Evolutionary conservation across 495 filamentous ascomycete species (phyloP).

Genomic region (Annulohypoxylon maeteangense): DNA sequence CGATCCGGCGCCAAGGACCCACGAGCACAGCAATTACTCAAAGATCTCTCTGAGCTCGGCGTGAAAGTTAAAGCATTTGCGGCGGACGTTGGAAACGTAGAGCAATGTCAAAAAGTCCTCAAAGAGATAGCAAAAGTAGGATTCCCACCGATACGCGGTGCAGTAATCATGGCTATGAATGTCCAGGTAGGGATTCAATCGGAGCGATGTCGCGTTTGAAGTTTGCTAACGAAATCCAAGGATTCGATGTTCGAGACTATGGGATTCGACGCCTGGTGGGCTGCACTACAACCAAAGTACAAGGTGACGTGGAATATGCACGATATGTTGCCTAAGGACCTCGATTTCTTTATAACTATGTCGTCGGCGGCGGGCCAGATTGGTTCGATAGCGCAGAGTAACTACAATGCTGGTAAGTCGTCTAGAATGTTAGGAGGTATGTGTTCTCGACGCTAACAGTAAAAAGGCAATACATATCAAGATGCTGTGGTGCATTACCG

Average conservation of each 20-base stretch:
- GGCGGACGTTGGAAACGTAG: slow-evolving; percentile 51
- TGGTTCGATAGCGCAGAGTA: slow-evolving; percentile 60
- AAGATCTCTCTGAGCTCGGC: slow-evolving; percentile 31
- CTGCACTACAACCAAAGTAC: slow-evolving; percentile 58
- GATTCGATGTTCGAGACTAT: slow-evolving; percentile 63
- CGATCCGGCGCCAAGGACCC: slow-evolving; percentile 55
- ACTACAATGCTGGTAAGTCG: slow-evolving; percentile 61
- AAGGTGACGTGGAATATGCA: slow-evolving; percentile 62
- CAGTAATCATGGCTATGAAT: slow-evolving; percentile 57
- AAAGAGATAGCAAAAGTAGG: slow-evolving; percentile 36
- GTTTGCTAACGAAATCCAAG: slow-evolving; percentile 33
- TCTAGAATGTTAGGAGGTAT: slow-evolving; percentile 55
- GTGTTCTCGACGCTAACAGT: slow-evolving; percentile 48
- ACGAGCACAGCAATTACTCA: slow-evolving; percentile 36
- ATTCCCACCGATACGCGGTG: slow-evolving; percentile 63
- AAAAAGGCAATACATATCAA: slow-evolving; percentile 60
- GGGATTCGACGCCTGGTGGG: slow-evolving; percentile 52
- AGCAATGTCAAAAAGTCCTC: slow-evolving; percentile 25
- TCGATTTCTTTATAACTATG: slow-evolving; percentile 71
- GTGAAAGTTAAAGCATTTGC: slow-evolving; percentile 39
- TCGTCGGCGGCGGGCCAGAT: slow-evolving; percentile 65
- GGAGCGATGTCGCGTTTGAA: slow-evolving; percentile 42
- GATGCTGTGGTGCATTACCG: slow-evolving; percentile 58
- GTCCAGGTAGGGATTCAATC: slow-evolving; percentile 50
- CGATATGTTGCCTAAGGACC: slow-evolving; percentile 50